Conservation (phyloP, 345 rosid species). For the Orychophragmus violaceus region DNA sequence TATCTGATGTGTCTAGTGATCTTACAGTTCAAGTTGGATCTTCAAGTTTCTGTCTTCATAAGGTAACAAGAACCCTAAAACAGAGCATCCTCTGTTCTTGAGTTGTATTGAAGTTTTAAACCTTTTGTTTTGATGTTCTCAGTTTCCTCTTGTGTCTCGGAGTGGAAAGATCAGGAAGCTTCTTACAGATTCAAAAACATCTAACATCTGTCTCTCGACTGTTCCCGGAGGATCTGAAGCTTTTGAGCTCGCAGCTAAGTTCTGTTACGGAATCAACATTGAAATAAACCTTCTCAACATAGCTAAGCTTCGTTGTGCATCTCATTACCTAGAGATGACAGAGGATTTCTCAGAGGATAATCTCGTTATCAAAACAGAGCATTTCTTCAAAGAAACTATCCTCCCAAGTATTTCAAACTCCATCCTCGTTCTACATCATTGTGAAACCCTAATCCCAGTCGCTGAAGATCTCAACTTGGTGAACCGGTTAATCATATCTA, state of each 20-base stretch:
- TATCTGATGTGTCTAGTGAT: conserved; percentile 94
- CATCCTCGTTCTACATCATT: conserved; percentile 62
- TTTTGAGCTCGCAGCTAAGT: conserved; percentile 94
- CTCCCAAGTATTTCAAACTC: conserved; percentile 66
- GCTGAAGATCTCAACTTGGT: conserved; percentile 79
- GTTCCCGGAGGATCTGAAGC: conserved; percentile 88
- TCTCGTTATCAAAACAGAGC: conserved; percentile 57
- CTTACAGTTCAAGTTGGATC: conserved; percentile 78
- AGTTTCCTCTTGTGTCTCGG: conserved; percentile 92
- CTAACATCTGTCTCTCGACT: conserved; percentile 48
- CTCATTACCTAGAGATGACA: conserved; percentile 87
- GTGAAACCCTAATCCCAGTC: conserved; percentile 66
- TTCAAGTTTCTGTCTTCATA: conserved; percentile 83
- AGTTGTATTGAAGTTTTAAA: neutral
- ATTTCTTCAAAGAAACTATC: conserved; percentile 55
- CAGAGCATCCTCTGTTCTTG: conserved; percentile 13
- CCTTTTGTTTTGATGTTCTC: conserved; percentile 20
- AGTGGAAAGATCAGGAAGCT: conserved; percentile 81
- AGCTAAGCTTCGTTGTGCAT: conserved; percentile 62
- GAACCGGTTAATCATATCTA: conserved; percentile 55
- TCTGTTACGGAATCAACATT: conserved; percentile 75
- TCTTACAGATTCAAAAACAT: conserved; percentile 53
- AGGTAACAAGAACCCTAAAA: conserved; percentile 41
- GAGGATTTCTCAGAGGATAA: conserved; percentile 82
- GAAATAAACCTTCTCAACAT: conserved; percentile 65